These are phyloP conservation scores for Malus asiatica DNA, from an alignment of 306 rosid genomes.

Conservation along the genomic window DNA sequence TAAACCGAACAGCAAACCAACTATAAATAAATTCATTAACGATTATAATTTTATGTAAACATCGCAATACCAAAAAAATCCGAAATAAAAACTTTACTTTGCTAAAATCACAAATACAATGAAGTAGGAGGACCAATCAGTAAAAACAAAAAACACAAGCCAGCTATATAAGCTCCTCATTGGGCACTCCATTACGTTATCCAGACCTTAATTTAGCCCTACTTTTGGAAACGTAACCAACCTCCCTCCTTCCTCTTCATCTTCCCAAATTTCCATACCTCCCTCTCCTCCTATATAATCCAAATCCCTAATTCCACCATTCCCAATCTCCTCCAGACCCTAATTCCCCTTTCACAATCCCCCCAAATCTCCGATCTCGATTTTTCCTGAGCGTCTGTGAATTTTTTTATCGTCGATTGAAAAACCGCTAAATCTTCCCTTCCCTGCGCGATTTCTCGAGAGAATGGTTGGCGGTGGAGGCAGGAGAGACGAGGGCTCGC, in stretches of 20 bases:
- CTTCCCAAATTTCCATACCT: neutral
- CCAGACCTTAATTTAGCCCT: slow-evolving; percentile 32
- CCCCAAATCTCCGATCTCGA: neutral
- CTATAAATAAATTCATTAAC: too few relatives aligned
- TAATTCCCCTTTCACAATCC: neutral
- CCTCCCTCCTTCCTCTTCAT: neutral
- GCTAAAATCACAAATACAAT: neutral
- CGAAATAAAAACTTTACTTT: neutral
- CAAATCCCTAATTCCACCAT: slow-evolving; percentile 2
- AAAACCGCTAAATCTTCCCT: neutral
- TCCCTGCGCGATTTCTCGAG: too few relatives aligned
- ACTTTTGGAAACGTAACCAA: slow-evolving; percentile 16
- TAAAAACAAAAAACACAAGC: neutral
- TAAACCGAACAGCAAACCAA: neutral
- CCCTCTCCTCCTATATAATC: neutral
- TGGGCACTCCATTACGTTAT: slow-evolving; percentile 19
- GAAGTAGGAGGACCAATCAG: slow-evolving; percentile 6
- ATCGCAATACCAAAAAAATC: too few relatives aligned
- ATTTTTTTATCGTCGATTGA: neutral
- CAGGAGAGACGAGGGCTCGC: slow-evolving; percentile 80
- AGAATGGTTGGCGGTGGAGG: slow-evolving; percentile 81
- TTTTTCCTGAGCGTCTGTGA: neutral
- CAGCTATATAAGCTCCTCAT: slow-evolving; percentile 19
- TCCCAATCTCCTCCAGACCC: neutral
- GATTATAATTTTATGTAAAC: too few relatives aligned